Evolutionary conservation across 495 filamentous ascomycete species (phyloP).

Genomic region (Rusavskia elegans): DNA sequence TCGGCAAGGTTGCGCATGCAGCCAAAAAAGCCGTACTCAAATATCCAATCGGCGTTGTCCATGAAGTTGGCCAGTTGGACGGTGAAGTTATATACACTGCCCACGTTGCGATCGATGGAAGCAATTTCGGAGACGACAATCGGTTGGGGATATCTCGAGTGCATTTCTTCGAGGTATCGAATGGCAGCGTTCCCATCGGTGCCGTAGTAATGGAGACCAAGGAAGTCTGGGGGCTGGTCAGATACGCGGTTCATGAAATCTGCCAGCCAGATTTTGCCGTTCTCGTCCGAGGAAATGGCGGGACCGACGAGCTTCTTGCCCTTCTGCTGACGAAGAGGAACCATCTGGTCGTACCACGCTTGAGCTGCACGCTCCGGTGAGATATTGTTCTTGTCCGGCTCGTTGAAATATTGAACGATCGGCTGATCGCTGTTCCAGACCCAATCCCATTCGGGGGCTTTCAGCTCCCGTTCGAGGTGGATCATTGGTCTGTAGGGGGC

Average conservation of each 20-base stretch:
- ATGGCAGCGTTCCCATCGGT: conserved; percentile 14
- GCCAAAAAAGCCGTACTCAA: conserved; percentile 29
- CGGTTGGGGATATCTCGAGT: conserved; percentile 19
- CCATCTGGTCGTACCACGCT: conserved; percentile 22
- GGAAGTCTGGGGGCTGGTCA: conserved; percentile 22
- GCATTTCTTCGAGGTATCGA: conserved; percentile 20
- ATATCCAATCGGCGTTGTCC: conserved; percentile 23
- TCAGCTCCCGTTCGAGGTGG: conserved; percentile 17
- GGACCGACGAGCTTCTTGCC: conserved; percentile 23
- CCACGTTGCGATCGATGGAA: conserved; percentile 20
- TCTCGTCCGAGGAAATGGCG: conserved; percentile 17
- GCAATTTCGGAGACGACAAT: conserved; percentile 27
- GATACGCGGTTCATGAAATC: conserved; percentile 24
- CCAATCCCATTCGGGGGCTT: conserved; percentile 22
- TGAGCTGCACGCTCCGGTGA: conserved; percentile 21
- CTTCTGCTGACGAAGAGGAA: conserved; percentile 20
- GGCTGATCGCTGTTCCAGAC: conserved; percentile 14
- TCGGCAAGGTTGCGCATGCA: conserved; percentile 25
- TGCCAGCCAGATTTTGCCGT: conserved; percentile 23
- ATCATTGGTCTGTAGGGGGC: conserved; percentile 26
- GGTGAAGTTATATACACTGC: conserved; percentile 24
- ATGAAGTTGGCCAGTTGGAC: conserved; percentile 26
- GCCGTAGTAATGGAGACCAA: conserved; percentile 30
- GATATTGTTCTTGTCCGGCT: conserved; percentile 26
- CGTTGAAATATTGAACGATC: conserved; percentile 29